Percentiles rank a stretch among this genome's conserved stretches.
phyloP scores from a whole-genome alignment of 257 asterid species.

The Solanum pennellii region DNA sequence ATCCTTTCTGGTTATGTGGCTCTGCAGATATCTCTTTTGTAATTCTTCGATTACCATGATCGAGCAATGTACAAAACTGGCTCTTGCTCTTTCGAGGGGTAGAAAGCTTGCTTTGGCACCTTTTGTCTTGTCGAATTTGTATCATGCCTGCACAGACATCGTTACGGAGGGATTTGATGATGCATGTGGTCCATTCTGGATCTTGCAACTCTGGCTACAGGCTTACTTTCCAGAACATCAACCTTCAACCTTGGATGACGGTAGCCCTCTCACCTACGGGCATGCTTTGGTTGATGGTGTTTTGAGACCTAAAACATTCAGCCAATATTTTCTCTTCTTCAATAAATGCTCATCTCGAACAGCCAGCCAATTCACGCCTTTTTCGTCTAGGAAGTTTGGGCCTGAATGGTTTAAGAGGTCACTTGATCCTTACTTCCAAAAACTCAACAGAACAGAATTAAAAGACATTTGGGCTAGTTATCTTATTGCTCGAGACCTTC shows the following conservation, averaged over 20 bases:
- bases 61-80: not conserved
- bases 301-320: not conserved
- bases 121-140: not conserved
- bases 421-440: not conserved
- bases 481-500: constrained; percentile 1
- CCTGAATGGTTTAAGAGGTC: constrained; percentile 9
- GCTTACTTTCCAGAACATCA: constrained; percentile 3
- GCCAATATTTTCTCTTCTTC: not conserved
- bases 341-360: not conserved
- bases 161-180: not conserved
- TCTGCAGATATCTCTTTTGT: not conserved
- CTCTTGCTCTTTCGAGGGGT: not conserved
- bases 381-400: not conserved
- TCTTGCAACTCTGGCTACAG: constrained; percentile 5
- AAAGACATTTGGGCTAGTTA: constrained; percentile 2
- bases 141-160: not conserved
- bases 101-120: constrained; percentile 5
- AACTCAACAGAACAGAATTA: not conserved
- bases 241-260: not conserved
- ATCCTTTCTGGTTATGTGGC: constrained; percentile 9
- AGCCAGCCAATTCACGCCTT: not conserved
- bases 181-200: not conserved
- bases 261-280: not conserved
- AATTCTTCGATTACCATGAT: not conserved
- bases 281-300: not conserved